Base-by-base conservation (phyloP, 2,329 filamentous ascomycete species). In the Trichoderma afroharzianum region DNA sequence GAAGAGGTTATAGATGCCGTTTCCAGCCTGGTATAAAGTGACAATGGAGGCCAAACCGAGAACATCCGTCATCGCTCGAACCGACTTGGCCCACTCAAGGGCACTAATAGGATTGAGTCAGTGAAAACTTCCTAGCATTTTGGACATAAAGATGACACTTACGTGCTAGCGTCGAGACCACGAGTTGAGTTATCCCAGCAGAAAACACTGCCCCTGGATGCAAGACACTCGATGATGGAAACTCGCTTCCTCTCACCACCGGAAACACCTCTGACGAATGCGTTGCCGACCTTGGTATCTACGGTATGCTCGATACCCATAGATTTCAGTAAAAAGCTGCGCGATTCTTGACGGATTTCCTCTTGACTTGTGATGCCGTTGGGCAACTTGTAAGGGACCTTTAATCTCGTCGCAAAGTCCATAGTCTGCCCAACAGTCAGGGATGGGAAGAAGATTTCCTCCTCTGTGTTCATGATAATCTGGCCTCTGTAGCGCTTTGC, bases 381-480 rank as follows among this genome's bases (percentile, higher is more conserved):
- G 0, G 87, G 86, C 0, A 86, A 77, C 11, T 83, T 75, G 70
- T 81, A 83, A 0, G 88, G 87, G 1, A 89, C 79, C 78, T 90
- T 91, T 72, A 90, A 81, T 1, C 84, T 82, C 0, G 88, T 88
- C 0, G 92, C 92, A 79, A 94, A 94, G 58, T 88, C 85, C 43
- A 94, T 84, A 0, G 92, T 94, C 75, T 93, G 86, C 4, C 88
- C 87, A 2, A 94, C 92, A 0, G 90, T 92, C 7, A 95, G 82
- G 0, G 90, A 87, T 0, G 92, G 90, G 73, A 92, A 94, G 76
- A 85, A 84, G 3, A 85, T 70, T 72, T 86, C 90, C 77, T 94
- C 92, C 3, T 92, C 90, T 24, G 90, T 93, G 80, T 94, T 94
- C 72, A 93, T 85, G 50, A 92, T 85, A 63, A 91, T 88, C 74